Evolutionary conservation across 176 grass and related monocot genomes (phyloP), one percentile per base, ranked within the genome.

Genomic region (Tillandsia fasciculata): DNA sequence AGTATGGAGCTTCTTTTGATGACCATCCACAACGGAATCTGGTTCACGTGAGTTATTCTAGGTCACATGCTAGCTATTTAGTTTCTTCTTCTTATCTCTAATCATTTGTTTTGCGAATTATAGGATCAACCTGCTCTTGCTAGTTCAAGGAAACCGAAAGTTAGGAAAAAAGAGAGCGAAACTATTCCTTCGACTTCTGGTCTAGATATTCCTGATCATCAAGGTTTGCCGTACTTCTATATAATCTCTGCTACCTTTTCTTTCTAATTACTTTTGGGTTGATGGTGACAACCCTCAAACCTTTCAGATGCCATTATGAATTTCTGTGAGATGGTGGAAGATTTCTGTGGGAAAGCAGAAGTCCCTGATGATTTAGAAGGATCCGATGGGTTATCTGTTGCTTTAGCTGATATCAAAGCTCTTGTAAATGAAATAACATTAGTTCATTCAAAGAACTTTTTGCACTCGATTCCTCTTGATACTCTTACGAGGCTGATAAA

Each of bases 91-190:
- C 28, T 64, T 79, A 50, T 53, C 54, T 66, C 10, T 65, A 69
- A 80, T 57, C 47, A 12, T 64, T 57, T 83, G 52, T 24, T 71
- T 52, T 76, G 52, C 65, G 73, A 80, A 83, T 48, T 77, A 64
- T 73, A 90, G 90, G 85, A 94, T 72, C 79, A 83, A 78, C 53
- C 76, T 20, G 61, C 84, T 74, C 80, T 79, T 75, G 67, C 76
- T 83, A 70, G 80, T 82, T 93, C 84, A 81, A 99, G 87, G 78
- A 96, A 96, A 83, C 90, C 90, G 33, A 99, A 86, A 88, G 51
- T 81, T 18, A 93, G 76, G 72, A 99, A 82, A 83, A 99, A 79
- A 81, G 84, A 85, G 68, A 80, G 29, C 49, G 54, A 84, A 15
- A 72, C 74, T 80, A 77, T 83, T 75, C 72, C 83, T 78, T 86